A percentile compares a stretch with the other conserved stretches of the same genome.
Evolutionary conservation across 2,329 filamentous ascomycete species (phyloP).

Genomic region (Magnaporthiopsis rhizophila): DNA sequence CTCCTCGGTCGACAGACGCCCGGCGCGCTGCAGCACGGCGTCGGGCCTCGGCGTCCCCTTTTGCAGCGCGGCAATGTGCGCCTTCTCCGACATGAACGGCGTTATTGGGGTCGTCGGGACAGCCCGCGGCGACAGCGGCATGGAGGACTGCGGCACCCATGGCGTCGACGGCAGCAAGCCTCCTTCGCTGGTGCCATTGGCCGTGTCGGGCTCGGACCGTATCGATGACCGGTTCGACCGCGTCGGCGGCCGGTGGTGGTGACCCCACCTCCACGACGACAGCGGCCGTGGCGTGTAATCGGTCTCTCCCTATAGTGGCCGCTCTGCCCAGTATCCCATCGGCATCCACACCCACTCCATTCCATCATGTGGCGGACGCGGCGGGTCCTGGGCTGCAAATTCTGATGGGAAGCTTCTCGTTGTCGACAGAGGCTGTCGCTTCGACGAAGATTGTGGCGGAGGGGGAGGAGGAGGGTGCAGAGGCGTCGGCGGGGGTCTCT

Average conservation of each 20-base stretch:
- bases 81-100: constrained; percentile 19
- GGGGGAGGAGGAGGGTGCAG: too few relatives aligned
- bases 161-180: constrained; percentile 12
- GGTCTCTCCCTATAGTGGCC: constrained; percentile 19
- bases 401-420: not conserved
- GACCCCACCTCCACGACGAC: not conserved
- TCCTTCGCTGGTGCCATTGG: constrained; percentile 3
- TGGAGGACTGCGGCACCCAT: constrained; percentile 4
- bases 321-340: constrained; percentile 55
- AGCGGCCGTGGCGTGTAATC: not conserved
- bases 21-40: not conserved
- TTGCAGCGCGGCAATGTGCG: constrained; percentile 25
- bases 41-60: not conserved
- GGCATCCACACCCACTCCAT: constrained; percentile 58
- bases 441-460: not conserved
- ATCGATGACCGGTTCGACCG: too few relatives aligned
- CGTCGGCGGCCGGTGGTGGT: too few relatives aligned
- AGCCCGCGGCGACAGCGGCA: not conserved
- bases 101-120: constrained; percentile 13
- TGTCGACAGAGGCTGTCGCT: not conserved
- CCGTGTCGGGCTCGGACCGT: not conserved
- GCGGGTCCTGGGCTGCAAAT: constrained; percentile 33
- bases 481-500: too few relatives aligned
- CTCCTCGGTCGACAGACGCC: too few relatives aligned
- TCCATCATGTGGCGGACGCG: constrained; percentile 44